Conservation (phyloP, 75 land plant species). For the Pinus albicaulis region DNA sequence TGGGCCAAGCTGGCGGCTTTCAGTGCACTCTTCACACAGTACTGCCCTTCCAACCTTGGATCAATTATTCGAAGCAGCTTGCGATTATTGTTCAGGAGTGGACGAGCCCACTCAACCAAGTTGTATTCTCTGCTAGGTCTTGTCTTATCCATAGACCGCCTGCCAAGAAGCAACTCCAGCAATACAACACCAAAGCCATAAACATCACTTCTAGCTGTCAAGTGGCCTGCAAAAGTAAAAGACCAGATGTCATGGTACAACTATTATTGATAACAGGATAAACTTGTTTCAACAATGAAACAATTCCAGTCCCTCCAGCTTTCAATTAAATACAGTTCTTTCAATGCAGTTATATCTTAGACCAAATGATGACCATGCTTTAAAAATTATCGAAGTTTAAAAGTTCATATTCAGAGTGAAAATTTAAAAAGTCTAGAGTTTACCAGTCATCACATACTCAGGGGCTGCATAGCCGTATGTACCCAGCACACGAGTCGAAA, state of each 20-base stretch:
- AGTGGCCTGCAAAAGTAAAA: conserved; percentile 16
- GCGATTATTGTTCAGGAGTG: conserved; percentile 40
- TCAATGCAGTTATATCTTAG: not conserved
- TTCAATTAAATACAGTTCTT: not conserved
- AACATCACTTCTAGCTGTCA: conserved; percentile 57
- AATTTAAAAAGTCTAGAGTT: not conserved
- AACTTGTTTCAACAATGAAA: not conserved
- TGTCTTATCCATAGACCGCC: conserved; percentile 68
- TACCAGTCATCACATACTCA: conserved; percentile 46
- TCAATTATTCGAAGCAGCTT: conserved; percentile 56
- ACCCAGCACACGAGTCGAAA: conserved; percentile 45
- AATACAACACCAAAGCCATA: conserved; percentile 81
- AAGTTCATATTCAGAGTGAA: not conserved
- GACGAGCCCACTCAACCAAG: conserved; percentile 77
- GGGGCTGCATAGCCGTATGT: conserved; percentile 53
- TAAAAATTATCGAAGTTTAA: not conserved
- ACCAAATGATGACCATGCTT: not conserved
- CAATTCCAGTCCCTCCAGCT: not conserved
- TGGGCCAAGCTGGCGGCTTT: conserved; percentile 58
- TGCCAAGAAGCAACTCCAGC: conserved; percentile 70
- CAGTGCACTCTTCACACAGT: conserved; percentile 26
- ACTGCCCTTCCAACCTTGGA: conserved; percentile 64
- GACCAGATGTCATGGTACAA: not conserved
- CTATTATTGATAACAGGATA: not conserved
- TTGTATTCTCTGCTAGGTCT: conserved; percentile 64